These are phyloP conservation scores for Penicillium sp. DNA, from an alignment of 2,329 filamentous ascomycete genomes.

Conservation along the genomic window DNA sequence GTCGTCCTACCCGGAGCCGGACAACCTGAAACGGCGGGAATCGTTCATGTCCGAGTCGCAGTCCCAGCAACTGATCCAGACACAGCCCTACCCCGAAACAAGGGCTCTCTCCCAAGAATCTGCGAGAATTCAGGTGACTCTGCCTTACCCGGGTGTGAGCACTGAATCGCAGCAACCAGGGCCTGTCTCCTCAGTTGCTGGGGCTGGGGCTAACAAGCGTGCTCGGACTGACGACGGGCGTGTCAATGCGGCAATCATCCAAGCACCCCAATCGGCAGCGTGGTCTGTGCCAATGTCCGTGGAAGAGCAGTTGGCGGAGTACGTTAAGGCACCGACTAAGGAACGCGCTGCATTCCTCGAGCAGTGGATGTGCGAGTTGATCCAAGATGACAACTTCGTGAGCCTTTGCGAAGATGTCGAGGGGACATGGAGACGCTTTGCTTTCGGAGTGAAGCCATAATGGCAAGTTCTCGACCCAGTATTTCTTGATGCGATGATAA, in stretches of 20 bases:
- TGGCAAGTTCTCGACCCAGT: background rate
- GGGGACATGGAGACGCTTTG: constrained; percentile 48
- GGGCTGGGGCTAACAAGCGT: background rate
- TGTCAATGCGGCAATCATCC: background rate
- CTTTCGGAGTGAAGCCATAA: constrained; percentile 39
- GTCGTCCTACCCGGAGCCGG: constrained; percentile 2
- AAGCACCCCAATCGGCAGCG: background rate
- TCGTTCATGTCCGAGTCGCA: constrained; percentile 15
- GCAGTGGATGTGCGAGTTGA: constrained; percentile 50
- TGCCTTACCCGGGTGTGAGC: background rate
- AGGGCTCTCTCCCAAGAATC: background rate
- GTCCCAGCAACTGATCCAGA: constrained; percentile 16
- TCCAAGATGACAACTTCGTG: constrained; percentile 50
- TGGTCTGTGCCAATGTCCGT: constrained; percentile 1
- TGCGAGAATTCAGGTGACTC: constrained; percentile 4
- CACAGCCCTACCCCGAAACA: constrained; percentile 18
- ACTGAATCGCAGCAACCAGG: background rate
- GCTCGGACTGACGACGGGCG: background rate
- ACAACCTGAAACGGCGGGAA: background rate
- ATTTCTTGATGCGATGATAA: background rate
- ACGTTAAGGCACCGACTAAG: constrained; percentile 36
- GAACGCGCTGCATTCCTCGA: constrained; percentile 45
- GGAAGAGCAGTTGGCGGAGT: constrained; percentile 40
- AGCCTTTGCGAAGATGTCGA: constrained; percentile 50
- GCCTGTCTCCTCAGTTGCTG: background rate